Conservation (phyloP, 1,139 yeast species). For the Scheffersomyces lignicola region DNA sequence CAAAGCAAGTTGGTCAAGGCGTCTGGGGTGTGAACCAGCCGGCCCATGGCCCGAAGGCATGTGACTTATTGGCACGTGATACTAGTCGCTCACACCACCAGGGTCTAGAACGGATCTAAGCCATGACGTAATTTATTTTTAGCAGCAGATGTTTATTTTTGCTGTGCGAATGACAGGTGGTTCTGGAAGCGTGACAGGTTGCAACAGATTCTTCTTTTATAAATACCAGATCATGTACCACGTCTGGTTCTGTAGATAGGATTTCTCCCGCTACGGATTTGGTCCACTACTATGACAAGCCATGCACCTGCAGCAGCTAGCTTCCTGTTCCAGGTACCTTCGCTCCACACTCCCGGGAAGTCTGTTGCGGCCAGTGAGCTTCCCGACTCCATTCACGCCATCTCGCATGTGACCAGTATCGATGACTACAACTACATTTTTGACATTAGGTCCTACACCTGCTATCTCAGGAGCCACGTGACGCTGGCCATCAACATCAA, state of each 20-base stretch:
- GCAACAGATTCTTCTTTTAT: background rate
- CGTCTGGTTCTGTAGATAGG: background rate
- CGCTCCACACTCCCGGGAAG: background rate
- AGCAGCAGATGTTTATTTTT: background rate
- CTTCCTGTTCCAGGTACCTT: slow-evolving; percentile 1
- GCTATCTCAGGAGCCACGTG: slow-evolving; percentile 29
- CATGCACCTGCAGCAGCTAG: background rate
- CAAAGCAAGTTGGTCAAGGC: no score
- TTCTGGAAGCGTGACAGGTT: background rate
- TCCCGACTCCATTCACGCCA: background rate
- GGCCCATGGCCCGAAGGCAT: no score
- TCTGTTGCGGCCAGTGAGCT: background rate
- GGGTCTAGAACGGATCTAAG: background rate
- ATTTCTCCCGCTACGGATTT: background rate
- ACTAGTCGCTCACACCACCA: no score
- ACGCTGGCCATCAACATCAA: slow-evolving; percentile 34
- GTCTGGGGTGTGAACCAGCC: no score
- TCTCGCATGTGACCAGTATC: background rate
- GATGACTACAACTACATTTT: slow-evolving; percentile 21
- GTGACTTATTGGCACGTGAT: no score
- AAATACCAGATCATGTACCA: background rate
- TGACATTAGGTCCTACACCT: slow-evolving; percentile 40
- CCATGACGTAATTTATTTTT: slow-evolving; percentile 1
- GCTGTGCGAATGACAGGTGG: background rate
- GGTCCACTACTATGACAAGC: background rate